phyloP scores from a whole-genome alignment of 1,139 yeast genomes.

The Candida anutae region DNA sequence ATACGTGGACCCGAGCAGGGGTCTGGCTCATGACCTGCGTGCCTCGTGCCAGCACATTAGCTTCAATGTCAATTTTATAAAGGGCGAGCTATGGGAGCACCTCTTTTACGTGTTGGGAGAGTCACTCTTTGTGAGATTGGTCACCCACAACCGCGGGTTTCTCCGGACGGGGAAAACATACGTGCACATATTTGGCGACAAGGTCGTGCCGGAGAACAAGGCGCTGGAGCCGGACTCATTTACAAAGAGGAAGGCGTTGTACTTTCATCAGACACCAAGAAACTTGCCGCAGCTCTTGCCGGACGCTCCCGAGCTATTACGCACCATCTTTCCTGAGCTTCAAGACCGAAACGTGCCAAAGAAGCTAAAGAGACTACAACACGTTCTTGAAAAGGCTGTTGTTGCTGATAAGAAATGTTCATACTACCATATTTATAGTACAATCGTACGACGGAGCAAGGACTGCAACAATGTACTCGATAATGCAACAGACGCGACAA shows the following conservation, averaged over 20 bases:
- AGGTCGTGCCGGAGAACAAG: conserved; percentile 1
- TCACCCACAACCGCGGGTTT: conserved; percentile 23
- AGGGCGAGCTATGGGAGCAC: conserved; percentile 28
- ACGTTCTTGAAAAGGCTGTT: conserved; percentile 11
- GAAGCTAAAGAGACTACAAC: conserved; percentile 11
- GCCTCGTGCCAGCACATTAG: conserved; percentile 15
- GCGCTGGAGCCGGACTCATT: conserved; percentile 1
- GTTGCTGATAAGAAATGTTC: conserved; percentile 17
- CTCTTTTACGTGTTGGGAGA: conserved; percentile 26
- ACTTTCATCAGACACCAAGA: conserved; percentile 4
- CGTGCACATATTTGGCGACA: too few relatives aligned
- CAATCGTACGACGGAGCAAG: conserved; percentile 10
- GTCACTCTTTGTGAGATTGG: conserved; percentile 19
- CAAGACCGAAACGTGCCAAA: conserved; percentile 13
- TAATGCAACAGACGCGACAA: conserved; percentile 14
- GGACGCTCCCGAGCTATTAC: not conserved
- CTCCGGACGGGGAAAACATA: conserved; percentile 10
- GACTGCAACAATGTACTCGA: conserved; percentile 10
- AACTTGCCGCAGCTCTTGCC: not conserved
- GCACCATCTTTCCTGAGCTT: not conserved
- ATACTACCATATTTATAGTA: conserved; percentile 19
- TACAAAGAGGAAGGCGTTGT: too few relatives aligned
- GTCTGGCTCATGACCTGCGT: conserved; percentile 3
- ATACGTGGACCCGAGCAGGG: conserved; percentile 15
- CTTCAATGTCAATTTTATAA: conserved; percentile 22